phyloP scores from a whole-genome alignment of 164 flowering plant genomes.

The Chloranthus sessilifolius region DNA sequence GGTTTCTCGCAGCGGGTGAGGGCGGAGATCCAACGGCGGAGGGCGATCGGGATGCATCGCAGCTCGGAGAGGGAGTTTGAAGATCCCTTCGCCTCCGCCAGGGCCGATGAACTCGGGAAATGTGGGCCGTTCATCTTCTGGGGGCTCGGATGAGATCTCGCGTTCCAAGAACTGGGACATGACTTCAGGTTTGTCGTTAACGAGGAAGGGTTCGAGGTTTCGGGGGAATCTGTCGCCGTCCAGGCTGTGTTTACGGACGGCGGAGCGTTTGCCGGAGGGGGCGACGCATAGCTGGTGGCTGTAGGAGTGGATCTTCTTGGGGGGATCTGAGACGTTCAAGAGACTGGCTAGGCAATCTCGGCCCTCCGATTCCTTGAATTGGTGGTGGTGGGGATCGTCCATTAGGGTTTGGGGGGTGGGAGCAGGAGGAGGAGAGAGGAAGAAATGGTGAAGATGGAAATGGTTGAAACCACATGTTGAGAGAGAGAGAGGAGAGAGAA shows the following conservation, averaged over 20 bases:
- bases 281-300: slow-evolving; percentile 56
- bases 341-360: slow-evolving; percentile 32
- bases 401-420: too few species aligned
- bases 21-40: slow-evolving; percentile 73
- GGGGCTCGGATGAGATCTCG: slow-evolving; percentile 13
- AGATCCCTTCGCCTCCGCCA: slow-evolving; percentile 63
- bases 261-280: slow-evolving; percentile 23
- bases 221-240: slow-evolving; percentile 45
- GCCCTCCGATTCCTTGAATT: too few species aligned
- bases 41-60: slow-evolving; percentile 84
- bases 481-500: too few species aligned
- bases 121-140: slow-evolving; percentile 15
- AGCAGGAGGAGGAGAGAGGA: too few species aligned
- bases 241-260: slow-evolving; percentile 66
- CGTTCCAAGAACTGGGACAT: slow-evolving; percentile 8
- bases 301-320: slow-evolving; percentile 40
- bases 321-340: slow-evolving; percentile 11
- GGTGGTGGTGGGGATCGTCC: too few species aligned
- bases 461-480: too few species aligned
- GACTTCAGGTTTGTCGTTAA: slow-evolving; percentile 1
- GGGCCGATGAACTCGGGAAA: slow-evolving; percentile 67
- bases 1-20: slow-evolving; percentile 86
- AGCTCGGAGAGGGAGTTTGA: slow-evolving; percentile 58
- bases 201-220: slow-evolving; percentile 7
- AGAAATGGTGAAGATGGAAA: too few species aligned